phyloP scores from a whole-genome alignment of 2,329 filamentous ascomycete genomes.

The Shiraia sp. region DNA sequence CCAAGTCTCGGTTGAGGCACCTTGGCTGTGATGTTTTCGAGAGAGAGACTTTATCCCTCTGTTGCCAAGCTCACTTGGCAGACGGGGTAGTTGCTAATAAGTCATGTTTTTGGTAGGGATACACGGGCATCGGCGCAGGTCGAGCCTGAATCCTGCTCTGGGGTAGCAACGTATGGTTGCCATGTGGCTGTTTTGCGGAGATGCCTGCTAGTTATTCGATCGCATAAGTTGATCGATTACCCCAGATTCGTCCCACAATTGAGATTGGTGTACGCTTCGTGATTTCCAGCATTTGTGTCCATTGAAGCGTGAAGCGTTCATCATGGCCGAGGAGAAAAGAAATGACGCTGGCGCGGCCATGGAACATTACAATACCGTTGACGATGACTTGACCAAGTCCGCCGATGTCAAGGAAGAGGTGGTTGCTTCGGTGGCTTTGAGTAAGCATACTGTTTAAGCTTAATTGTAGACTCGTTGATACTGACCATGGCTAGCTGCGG shows the following conservation, averaged over 20 bases:
- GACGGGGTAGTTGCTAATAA: slow-evolving; percentile 18
- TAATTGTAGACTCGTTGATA: not conserved
- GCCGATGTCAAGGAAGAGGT: slow-evolving; percentile 29
- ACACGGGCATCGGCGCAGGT: slow-evolving; percentile 19
- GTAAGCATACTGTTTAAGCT: slow-evolving; percentile 20
- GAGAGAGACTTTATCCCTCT: no score
- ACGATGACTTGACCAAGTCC: slow-evolving; percentile 26
- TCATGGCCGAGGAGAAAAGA: slow-evolving; percentile 24
- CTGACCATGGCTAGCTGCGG: slow-evolving; percentile 28
- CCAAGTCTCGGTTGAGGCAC: no score
- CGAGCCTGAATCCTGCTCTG: slow-evolving; percentile 19
- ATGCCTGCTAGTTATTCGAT: slow-evolving; percentile 17
- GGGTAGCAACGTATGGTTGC: slow-evolving; percentile 11
- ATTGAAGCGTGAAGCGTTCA: not conserved
- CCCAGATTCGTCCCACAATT: slow-evolving; percentile 13
- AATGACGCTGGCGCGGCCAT: slow-evolving; percentile 24
- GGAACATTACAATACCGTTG: slow-evolving; percentile 25
- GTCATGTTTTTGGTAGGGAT: slow-evolving; percentile 5
- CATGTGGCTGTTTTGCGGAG: slow-evolving; percentile 21
- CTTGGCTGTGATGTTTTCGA: no score
- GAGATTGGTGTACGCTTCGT: slow-evolving; percentile 5
- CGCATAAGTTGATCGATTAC: slow-evolving; percentile 28
- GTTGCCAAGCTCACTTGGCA: slow-evolving; percentile 28
- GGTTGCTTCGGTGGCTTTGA: slow-evolving; percentile 36
- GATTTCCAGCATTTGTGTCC: slow-evolving; percentile 4